Conservation (phyloP, 495 filamentous ascomycete species). For the Aspergillus sparsus region DNA sequence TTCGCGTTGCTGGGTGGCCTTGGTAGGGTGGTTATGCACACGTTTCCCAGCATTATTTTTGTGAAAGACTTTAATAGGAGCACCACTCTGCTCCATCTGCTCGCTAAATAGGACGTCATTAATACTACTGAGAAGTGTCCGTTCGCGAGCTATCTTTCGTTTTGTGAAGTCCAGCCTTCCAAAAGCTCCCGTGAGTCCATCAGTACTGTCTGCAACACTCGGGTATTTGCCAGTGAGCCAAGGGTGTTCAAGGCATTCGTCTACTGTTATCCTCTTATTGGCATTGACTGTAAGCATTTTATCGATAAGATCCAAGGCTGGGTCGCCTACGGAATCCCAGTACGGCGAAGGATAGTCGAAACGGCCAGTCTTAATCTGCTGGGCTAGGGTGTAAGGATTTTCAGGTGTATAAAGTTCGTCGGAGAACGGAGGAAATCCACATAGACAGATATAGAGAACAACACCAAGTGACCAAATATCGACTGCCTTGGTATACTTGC, state of each 20-base stretch:
- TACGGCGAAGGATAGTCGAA: conserved; percentile 98
- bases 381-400: conserved; percentile 82
- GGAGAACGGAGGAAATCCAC: conserved; percentile 95
- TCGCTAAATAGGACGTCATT: conserved; percentile 74
- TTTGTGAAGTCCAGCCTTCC: conserved; percentile 80
- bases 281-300: conserved; percentile 89
- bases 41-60: conserved; percentile 66
- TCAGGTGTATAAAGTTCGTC: conserved; percentile 80
- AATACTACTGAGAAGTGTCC: conserved; percentile 79
- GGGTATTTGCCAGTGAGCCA: conserved; percentile 67
- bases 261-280: conserved; percentile 79
- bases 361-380: conserved; percentile 84
- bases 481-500: conserved; percentile 91
- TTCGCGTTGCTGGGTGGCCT: conserved; percentile 44
- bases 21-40: conserved; percentile 40
- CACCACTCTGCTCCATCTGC: conserved; percentile 55
- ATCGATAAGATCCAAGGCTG: conserved; percentile 91
- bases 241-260: conserved; percentile 87
- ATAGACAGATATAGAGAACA: conserved; percentile 98
- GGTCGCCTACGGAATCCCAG: conserved; percentile 91
- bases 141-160: conserved; percentile 75
- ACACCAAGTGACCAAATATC: conserved; percentile 98
- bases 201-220: conserved; percentile 78
- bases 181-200: conserved; percentile 82
- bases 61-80: conserved; percentile 72